Evolutionary conservation across 352 stramenopile species (phyloP).

Genomic region (Stramenopiles sp.): DNA sequence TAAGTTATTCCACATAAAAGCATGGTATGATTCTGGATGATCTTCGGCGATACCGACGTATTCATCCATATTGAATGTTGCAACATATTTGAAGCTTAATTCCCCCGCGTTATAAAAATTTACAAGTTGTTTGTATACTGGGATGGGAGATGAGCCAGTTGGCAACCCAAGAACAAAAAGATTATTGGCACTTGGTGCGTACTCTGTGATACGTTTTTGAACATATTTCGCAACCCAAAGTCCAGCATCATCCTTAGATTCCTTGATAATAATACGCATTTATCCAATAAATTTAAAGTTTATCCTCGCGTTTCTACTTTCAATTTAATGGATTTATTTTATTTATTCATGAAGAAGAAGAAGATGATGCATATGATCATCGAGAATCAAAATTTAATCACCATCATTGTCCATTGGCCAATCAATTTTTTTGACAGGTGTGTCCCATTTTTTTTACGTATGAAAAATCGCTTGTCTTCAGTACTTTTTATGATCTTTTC

Average conservation of each 20-base stretch:
- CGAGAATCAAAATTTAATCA: too few relatives aligned
- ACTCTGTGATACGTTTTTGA: slow-evolving; percentile 31
- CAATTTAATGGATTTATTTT: too few relatives aligned
- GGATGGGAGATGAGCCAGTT: slow-evolving; percentile 37
- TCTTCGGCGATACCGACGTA: slow-evolving; percentile 32
- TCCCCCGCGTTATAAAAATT: slow-evolving; percentile 23
- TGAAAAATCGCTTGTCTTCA: too few relatives aligned
- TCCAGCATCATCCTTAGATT: slow-evolving; percentile 26
- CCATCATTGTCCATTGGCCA: too few relatives aligned
- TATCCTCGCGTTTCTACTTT: too few relatives aligned
- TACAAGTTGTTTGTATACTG: slow-evolving; percentile 34
- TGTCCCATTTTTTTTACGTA: too few relatives aligned
- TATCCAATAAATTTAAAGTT: too few relatives aligned
- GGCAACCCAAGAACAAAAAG: slow-evolving; percentile 43
- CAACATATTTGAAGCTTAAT: slow-evolving; percentile 34
- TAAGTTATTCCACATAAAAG: slow-evolving; percentile 49
- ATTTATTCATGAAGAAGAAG: too few relatives aligned
- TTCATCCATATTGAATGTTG: slow-evolving; percentile 60
- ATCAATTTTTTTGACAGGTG: too few relatives aligned
- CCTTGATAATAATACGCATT: slow-evolving; percentile 45
- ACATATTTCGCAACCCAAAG: slow-evolving; percentile 37
- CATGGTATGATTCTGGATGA: slow-evolving; percentile 42
- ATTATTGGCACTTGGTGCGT: slow-evolving; percentile 25
- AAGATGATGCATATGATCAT: too few relatives aligned
- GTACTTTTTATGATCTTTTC: too few relatives aligned